phyloP scores from a whole-genome alignment of 2,329 filamentous ascomycete genomes.

The Cyphellophora europaea region DNA sequence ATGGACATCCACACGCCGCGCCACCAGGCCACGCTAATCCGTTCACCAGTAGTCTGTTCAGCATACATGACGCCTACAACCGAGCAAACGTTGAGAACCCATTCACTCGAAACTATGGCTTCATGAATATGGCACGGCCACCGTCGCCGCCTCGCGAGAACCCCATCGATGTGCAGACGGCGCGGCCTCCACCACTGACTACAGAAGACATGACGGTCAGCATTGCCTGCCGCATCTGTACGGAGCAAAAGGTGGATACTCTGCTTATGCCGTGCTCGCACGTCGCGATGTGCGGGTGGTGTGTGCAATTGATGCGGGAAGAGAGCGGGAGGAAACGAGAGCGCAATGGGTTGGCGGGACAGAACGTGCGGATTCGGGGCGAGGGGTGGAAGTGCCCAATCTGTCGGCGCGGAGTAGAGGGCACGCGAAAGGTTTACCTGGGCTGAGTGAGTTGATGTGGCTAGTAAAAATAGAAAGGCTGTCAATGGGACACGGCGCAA shows the following conservation, averaged over 20 bases:
- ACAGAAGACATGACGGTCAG: conserved; percentile 15
- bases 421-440: conserved; percentile 11
- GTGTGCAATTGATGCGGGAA: conserved; percentile 10
- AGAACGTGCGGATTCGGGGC: not conserved
- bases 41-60: no score
- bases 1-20: no score
- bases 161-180: conserved; percentile 14
- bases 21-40: no score
- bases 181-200: conserved; percentile 8
- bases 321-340: conserved; percentile 5
- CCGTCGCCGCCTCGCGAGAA: conserved; percentile 8
- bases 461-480: no score
- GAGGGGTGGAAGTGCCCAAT: conserved; percentile 12
- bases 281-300: conserved; percentile 17
- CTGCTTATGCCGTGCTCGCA: conserved; percentile 18
- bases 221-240: conserved; percentile 17
- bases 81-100: no score
- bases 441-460: no score
- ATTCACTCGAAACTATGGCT: no score
- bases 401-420: conserved; percentile 10
- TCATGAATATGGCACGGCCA: not conserved
- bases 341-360: not conserved
- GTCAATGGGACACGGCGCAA: no score
- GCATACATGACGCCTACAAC: no score
- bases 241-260: conserved; percentile 17